Evolutionary conservation across 306 rosid species (phyloP).

Genomic region (Vigna angularis): DNA sequence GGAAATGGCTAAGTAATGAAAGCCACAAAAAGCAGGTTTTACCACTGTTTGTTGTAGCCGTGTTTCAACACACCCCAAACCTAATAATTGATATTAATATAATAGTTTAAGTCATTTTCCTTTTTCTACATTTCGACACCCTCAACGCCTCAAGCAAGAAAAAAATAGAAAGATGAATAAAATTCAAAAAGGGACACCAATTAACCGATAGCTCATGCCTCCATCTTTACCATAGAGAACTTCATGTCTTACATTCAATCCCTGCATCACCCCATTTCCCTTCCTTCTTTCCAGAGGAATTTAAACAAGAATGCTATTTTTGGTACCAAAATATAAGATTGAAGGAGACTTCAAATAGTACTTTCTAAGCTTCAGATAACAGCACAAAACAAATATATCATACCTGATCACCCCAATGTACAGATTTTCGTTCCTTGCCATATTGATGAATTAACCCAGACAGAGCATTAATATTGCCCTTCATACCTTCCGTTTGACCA

Average conservation of each 20-base stretch:
- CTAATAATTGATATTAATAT: constrained; percentile 24
- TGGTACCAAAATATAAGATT: constrained; percentile 16
- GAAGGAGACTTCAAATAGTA: constrained; percentile 40
- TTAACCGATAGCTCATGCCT: constrained; percentile 16
- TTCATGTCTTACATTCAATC: constrained; percentile 40
- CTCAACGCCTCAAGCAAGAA: constrained; percentile 20
- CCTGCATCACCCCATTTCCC: constrained; percentile 36
- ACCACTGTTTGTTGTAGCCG: constrained; percentile 32
- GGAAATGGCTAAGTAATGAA: constrained; percentile 36
- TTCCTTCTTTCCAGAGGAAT: constrained; percentile 12
- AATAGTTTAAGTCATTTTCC: constrained; percentile 34
- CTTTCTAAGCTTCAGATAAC: constrained; percentile 43
- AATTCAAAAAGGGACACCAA: background rate
- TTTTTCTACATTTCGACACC: constrained; percentile 34
- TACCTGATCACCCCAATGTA: constrained; percentile 98
- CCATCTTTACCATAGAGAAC: constrained; percentile 22
- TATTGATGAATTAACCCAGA: constrained; percentile 86
- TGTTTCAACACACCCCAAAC: constrained; percentile 37
- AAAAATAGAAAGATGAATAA: background rate
- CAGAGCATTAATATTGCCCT: constrained; percentile 75
- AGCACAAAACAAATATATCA: constrained; percentile 42
- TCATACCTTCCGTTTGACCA: constrained; percentile 58
- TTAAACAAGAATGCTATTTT: constrained; percentile 21
- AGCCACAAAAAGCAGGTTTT: constrained; percentile 44
- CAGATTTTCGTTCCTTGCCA: constrained; percentile 81